Evolutionary conservation across 2,329 filamentous ascomycete genomes (phyloP).

Genomic region (Sclerotinia minor): DNA sequence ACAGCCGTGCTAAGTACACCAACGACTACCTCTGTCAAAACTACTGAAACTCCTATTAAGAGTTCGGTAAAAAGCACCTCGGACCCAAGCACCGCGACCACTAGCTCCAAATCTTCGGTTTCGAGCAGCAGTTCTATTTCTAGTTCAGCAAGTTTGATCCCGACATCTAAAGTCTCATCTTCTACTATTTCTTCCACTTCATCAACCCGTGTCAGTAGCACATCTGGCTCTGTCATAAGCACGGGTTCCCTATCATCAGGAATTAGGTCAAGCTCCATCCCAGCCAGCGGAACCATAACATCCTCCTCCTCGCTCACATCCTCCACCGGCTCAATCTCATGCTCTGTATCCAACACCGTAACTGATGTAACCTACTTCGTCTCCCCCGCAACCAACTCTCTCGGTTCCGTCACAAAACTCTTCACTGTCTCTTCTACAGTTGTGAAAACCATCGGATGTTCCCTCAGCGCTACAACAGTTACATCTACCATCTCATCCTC

Average conservation of each 20-base stretch:
- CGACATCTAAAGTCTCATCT: constrained; percentile 3
- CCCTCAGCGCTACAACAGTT: constrained; percentile 5
- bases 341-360: constrained; percentile 15
- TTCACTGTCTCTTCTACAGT: constrained; percentile 12
- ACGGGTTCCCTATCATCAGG: neutral
- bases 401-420: constrained; percentile 9
- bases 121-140: neutral
- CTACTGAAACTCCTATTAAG: neutral
- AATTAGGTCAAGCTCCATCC: neutral
- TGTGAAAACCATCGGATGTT: neutral
- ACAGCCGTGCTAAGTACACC: neutral
- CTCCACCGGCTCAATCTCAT: neutral
- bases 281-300: neutral
- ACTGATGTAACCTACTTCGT: constrained; percentile 18
- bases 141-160: neutral
- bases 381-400: neutral
- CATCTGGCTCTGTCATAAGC: neutral
- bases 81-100: neutral
- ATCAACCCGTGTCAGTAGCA: neutral
- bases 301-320: neutral
- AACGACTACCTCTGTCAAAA: neutral
- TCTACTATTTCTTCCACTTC: neutral
- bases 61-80: neutral
- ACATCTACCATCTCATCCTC: constrained; percentile 10
- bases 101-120: neutral